Conservation (phyloP, 73 alveolate species). For the Breviolum minutum region DNA sequence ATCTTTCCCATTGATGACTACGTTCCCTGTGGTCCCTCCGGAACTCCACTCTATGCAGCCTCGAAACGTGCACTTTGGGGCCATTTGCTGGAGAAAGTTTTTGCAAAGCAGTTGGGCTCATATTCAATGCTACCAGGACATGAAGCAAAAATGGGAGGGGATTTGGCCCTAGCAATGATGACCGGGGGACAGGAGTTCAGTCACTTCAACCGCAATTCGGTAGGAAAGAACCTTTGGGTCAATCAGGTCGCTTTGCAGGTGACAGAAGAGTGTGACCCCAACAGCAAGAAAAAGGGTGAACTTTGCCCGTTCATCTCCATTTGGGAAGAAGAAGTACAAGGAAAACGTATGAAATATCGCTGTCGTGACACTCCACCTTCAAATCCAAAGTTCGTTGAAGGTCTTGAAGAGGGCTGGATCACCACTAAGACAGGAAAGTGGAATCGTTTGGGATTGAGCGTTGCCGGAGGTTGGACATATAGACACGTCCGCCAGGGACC, state of each 20-base stretch:
- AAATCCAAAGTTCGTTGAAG: background rate
- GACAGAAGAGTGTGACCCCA: background rate
- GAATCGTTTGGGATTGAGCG: background rate
- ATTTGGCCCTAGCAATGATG: background rate
- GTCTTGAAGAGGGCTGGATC: background rate
- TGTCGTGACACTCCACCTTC: background rate
- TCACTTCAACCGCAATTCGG: background rate
- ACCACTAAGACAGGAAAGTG: background rate
- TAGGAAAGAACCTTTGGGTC: background rate
- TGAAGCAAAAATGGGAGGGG: background rate
- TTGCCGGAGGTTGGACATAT: background rate
- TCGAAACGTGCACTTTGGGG: background rate
- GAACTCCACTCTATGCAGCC: background rate
- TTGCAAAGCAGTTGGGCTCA: background rate
- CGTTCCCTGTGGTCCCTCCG: background rate
- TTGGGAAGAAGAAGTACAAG: background rate
- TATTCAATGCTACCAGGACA: too few relatives aligned
- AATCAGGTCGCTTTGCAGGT: background rate
- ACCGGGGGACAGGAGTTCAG: background rate
- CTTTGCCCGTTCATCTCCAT: background rate
- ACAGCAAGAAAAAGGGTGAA: background rate
- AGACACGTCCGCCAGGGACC: background rate
- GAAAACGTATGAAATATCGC: background rate
- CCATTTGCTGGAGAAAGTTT: background rate
- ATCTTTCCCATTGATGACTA: background rate